These are phyloP conservation scores for Ogataea ramenticola DNA, from an alignment of 805 yeast genomes.

Conservation along the genomic window DNA sequence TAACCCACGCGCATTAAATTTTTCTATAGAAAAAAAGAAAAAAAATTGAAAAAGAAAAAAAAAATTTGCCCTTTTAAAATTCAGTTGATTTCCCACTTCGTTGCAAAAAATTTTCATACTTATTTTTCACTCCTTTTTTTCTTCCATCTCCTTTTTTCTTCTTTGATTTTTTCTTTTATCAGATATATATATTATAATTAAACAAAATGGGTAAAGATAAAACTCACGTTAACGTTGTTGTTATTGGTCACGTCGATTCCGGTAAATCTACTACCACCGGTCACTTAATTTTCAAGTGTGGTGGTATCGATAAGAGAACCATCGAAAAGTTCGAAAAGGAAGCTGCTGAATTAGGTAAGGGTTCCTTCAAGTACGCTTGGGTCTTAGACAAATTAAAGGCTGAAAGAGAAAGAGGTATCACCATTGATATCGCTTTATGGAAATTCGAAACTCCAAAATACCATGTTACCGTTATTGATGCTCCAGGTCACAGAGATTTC, in stretches of 20 bases:
- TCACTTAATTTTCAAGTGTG: slow-evolving; percentile 98
- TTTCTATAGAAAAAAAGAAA: no score
- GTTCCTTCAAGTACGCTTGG: slow-evolving; percentile 98
- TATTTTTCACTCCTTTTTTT: background rate
- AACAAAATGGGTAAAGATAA: slow-evolving; percentile 75
- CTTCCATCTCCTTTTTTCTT: background rate
- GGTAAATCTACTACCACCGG: slow-evolving; percentile 99
- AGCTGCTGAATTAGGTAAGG: slow-evolving; percentile 96
- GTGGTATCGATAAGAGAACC: slow-evolving; percentile 99
- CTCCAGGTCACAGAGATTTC: slow-evolving; percentile 96
- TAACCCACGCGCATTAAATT: background rate
- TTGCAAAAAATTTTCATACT: background rate
- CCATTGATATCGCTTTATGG: slow-evolving; percentile 90
- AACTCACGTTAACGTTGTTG: slow-evolving; percentile 99
- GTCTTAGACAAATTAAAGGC: slow-evolving; percentile 93
- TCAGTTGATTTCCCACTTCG: background rate
- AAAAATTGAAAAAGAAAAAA: background rate
- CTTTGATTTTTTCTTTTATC: background rate
- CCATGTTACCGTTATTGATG: slow-evolving; percentile 87
- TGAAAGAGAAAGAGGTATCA: slow-evolving; percentile 96
- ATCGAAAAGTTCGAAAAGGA: slow-evolving; percentile 97
- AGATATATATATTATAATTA: background rate
- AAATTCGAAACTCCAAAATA: slow-evolving; percentile 88
- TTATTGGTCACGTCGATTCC: slow-evolving; percentile 99
- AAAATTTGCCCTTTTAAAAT: background rate